Evolutionary conservation across 2,329 filamentous ascomycete species (phyloP), one percentile per base, ranked within the genome.

Genomic region (Tetracladium maxilliforme): DNA sequence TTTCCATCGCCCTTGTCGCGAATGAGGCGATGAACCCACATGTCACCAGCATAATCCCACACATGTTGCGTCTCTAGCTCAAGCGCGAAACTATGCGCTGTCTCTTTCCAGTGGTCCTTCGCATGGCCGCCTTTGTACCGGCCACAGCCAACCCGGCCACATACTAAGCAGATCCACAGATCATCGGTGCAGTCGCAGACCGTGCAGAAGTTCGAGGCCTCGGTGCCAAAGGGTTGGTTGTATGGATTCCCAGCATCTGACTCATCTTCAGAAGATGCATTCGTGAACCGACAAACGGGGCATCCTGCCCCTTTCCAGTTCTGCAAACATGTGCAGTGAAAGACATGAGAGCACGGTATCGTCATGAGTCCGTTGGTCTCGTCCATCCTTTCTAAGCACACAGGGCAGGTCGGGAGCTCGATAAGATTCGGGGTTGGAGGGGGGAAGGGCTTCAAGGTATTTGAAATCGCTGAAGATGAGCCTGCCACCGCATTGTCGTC

Each of bases 301-400:
- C 90, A 98, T 5, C 87, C 87, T 14, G 75, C 79, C 5, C 87
- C 86, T 44, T 81, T 82, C 90, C 90, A 98, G 45, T 90, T 95
- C 43, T 93, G 81, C 1, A 98, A 61, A 50, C 90, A 98, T 2
- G 77, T 86, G 45, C 90, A 95, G 48, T 98, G 90, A 45, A 98
- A 98, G 25, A 95, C 83, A 42, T 98, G 90, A 42, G 95, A 87
- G 45, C 90, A 98, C 16, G 92, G 75, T 20, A 95, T 95, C 1
- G 90, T 98, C 44, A 98, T 70, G 3, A 98, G 61, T 1, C 90
- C 90, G 0, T 84, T 92, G 1, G 86, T 94, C 47, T 95, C 87
- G 42, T 98, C 90, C 90, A 98, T 98, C 23, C 87, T 76, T 48
- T 98, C 90, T 5, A 98, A 64, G 37, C 90, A 98, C 7, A 98